These are phyloP conservation scores for Tricholomella constricta DNA, from an alignment of 768 basidiomycete genomes.

Conservation along the genomic window DNA sequence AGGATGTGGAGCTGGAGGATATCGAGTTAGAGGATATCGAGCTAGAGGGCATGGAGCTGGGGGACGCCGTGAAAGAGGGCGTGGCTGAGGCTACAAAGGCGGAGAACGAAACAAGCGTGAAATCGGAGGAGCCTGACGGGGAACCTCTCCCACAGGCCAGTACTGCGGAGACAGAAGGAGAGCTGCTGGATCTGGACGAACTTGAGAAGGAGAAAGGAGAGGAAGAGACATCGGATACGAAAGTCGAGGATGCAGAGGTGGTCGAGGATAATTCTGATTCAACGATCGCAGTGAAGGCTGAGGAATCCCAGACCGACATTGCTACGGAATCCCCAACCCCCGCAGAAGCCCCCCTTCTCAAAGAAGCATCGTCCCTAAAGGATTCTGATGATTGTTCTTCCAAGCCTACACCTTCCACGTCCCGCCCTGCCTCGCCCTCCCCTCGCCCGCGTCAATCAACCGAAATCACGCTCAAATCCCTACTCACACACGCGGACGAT, in stretches of 20 bases:
- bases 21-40: background rate
- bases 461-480: constrained; percentile 39
- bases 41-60: background rate
- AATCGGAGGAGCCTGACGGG: background rate
- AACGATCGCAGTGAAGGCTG: background rate
- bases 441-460: background rate
- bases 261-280: background rate
- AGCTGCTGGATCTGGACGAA: too few relatives aligned
- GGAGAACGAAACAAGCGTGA: too few relatives aligned
- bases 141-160: too few relatives aligned
- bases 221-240: too few relatives aligned
- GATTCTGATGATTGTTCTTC: background rate
- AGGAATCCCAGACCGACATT: too few relatives aligned
- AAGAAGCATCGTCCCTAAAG: background rate
- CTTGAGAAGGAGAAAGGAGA: too few relatives aligned
- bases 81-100: too few relatives aligned
- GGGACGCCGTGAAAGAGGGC: background rate
- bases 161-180: too few relatives aligned
- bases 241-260: background rate
- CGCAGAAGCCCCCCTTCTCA: background rate
- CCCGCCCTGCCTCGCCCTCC: background rate
- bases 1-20: background rate
- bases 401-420: background rate
- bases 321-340: too few relatives aligned
- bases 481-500: constrained; percentile 59